These are phyloP conservation scores for Periconia macrospinosa DNA, from an alignment of 2,329 filamentous ascomycete genomes.

Conservation along the genomic window DNA sequence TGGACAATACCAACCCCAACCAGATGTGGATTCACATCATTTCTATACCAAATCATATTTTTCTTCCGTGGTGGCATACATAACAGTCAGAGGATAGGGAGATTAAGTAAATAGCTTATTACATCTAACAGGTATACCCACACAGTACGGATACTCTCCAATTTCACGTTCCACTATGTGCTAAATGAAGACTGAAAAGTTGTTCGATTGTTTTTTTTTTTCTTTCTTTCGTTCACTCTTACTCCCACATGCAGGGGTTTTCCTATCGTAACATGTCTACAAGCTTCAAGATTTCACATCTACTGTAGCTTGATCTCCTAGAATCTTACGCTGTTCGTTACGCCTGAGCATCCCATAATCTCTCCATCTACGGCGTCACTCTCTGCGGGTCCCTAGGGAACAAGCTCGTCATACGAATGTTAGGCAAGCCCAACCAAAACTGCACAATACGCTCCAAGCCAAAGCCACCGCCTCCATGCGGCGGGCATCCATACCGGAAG, in stretches of 20 bases:
- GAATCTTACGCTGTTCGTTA: not conserved
- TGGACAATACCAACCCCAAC: too few species aligned
- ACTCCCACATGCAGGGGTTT: not conserved
- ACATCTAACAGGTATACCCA: too few species aligned
- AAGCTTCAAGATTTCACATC: not conserved
- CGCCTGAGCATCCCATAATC: not conserved
- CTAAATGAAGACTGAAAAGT: too few species aligned
- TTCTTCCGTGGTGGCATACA: too few species aligned
- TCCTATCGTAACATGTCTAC: not conserved
- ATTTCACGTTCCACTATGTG: too few species aligned
- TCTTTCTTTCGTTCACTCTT: not conserved
- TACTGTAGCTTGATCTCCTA: not conserved
- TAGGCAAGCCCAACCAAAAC: conserved; percentile 67
- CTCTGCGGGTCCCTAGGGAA: conserved; percentile 67
- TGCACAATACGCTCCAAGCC: conserved; percentile 69
- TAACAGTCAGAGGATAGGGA: too few species aligned
- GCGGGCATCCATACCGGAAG: conserved; percentile 66
- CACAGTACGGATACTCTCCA: too few species aligned
- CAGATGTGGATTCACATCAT: too few species aligned
- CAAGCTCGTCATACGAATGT: conserved; percentile 63
- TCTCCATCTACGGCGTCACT: conserved; percentile 44
- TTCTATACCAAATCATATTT: too few species aligned
- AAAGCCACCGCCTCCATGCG: conserved; percentile 66
- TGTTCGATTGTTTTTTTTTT: too few species aligned
- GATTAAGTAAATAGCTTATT: too few species aligned